Evolutionary conservation across 768 basidiomycete genomes (phyloP).

Genomic region (Phaffia australis): DNA sequence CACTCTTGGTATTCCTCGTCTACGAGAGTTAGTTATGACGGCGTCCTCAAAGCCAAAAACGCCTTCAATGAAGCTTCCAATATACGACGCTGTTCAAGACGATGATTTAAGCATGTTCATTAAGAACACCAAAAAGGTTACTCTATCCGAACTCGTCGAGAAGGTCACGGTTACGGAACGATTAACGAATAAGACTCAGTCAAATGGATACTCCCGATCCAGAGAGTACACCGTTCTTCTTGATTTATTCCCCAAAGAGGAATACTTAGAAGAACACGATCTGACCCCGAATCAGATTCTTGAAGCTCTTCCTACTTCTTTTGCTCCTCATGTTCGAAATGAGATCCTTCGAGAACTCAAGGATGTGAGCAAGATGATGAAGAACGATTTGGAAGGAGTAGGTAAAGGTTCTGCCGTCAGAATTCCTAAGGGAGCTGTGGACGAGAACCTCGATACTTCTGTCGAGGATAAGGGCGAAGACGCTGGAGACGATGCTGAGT

Average conservation of each 20-base stretch:
- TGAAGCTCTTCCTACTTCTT: slow-evolving; percentile 56
- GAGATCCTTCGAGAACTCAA: slow-evolving; percentile 80
- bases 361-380: slow-evolving; percentile 64
- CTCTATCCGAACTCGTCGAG: slow-evolving; percentile 79
- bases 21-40: slow-evolving; percentile 98
- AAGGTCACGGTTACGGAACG: slow-evolving; percentile 68
- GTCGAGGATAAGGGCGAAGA: slow-evolving; percentile 65
- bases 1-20: slow-evolving; percentile 93
- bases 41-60: slow-evolving; percentile 92
- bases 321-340: slow-evolving; percentile 69
- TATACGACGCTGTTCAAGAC: slow-evolving; percentile 47
- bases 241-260: slow-evolving; percentile 70
- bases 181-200: slow-evolving; percentile 47
- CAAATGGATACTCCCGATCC: slow-evolving; percentile 51
- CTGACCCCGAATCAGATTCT: slow-evolving; percentile 63
- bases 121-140: slow-evolving; percentile 73
- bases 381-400: slow-evolving; percentile 49
- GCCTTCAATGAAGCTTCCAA: slow-evolving; percentile 84
- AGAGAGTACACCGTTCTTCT: slow-evolving; percentile 72
- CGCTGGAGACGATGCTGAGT: slow-evolving; percentile 44
- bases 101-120: slow-evolving; percentile 64
- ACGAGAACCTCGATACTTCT: slow-evolving; percentile 39
- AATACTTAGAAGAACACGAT: slow-evolving; percentile 75
- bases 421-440: slow-evolving; percentile 39
- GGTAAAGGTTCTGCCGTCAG: slow-evolving; percentile 60